phyloP scores from a whole-genome alignment of 441 rosid genomes.

The Capsella rubella region DNA sequence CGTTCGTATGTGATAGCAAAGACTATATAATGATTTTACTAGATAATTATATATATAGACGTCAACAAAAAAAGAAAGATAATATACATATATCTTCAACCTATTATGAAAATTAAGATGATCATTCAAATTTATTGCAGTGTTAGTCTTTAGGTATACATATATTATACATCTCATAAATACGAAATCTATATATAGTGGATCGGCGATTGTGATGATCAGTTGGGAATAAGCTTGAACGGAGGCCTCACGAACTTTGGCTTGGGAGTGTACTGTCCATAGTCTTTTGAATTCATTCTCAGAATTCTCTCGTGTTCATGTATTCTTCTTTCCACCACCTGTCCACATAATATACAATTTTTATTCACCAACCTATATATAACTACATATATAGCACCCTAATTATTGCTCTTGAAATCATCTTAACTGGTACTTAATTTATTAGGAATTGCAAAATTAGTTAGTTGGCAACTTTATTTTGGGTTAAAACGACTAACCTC shows the following conservation, averaged over 20 bases:
- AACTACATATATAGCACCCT: no score
- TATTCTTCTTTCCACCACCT: slow-evolving; percentile 41
- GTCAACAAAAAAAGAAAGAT: no score
- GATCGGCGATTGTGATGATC: slow-evolving; percentile 38
- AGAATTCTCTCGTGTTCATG: slow-evolving; percentile 84
- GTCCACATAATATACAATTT: neutral
- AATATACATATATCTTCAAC: slow-evolving; percentile 12
- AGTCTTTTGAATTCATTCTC: slow-evolving; percentile 66
- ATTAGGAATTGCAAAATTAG: neutral
- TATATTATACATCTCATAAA: slow-evolving; percentile 37
- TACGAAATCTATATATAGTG: slow-evolving; percentile 6
- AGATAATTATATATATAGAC: neutral
- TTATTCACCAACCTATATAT: no score
- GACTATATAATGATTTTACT: slow-evolving; percentile 11
- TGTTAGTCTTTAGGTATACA: slow-evolving; percentile 31
- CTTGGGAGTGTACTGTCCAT: slow-evolving; percentile 72
- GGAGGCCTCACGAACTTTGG: slow-evolving; percentile 88
- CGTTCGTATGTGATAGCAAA: slow-evolving; percentile 19
- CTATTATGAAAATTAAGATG: slow-evolving; percentile 22
- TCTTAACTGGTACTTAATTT: no score
- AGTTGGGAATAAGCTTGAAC: slow-evolving; percentile 96
- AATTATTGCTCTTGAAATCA: no score
- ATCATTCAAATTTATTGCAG: slow-evolving; percentile 35
- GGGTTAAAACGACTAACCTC: slow-evolving; percentile 40
- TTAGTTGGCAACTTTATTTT: slow-evolving; percentile 8